These are phyloP conservation scores for Musa acuminata DNA, from an alignment of 176 grass and related monocot genomes.

Conservation along the genomic window DNA sequence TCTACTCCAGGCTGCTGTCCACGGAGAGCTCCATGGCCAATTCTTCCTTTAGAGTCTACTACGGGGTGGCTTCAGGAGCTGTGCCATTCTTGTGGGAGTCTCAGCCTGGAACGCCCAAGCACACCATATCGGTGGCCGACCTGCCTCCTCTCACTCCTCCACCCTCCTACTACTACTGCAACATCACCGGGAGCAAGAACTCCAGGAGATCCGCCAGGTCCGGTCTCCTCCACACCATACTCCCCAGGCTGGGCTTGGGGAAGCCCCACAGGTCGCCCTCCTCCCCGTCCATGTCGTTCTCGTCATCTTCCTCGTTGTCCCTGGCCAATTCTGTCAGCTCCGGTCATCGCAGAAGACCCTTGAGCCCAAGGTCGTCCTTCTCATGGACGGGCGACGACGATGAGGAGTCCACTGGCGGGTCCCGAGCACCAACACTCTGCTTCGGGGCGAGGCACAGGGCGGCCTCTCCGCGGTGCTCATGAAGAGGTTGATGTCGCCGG, in stretches of 20 bases:
- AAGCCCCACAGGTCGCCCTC: background rate
- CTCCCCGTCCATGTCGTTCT: background rate
- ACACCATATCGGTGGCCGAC: slow-evolving; percentile 2
- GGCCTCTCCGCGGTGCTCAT: slow-evolving; percentile 34
- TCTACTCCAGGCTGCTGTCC: slow-evolving; percentile 82
- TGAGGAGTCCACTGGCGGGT: slow-evolving; percentile 19
- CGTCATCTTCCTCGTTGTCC: slow-evolving; percentile 5
- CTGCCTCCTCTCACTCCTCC: slow-evolving; percentile 49
- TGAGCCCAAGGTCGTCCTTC: slow-evolving; percentile 11
- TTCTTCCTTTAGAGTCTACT: slow-evolving; percentile 88
- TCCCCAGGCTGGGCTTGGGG: slow-evolving; percentile 37
- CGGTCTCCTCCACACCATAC: slow-evolving; percentile 39
- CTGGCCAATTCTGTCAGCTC: slow-evolving; percentile 18
- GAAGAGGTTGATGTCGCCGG: slow-evolving; percentile 10
- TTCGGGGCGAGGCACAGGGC: slow-evolving; percentile 36
- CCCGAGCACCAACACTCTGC: slow-evolving; percentile 19
- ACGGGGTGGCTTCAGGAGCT: slow-evolving; percentile 45
- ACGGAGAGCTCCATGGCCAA: slow-evolving; percentile 52
- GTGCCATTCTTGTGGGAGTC: slow-evolving; percentile 91
- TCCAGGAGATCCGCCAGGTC: slow-evolving; percentile 30
- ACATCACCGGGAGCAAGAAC: background rate
- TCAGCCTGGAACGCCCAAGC: slow-evolving; percentile 80
- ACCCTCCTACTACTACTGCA: slow-evolving; percentile 59
- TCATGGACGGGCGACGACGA: slow-evolving; percentile 22
- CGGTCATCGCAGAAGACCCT: background rate